Evolutionary conservation across 179 eudicot genomes (phyloP), one percentile per base, ranked within the genome.

Genomic region (Monotropa hypopitys): DNA sequence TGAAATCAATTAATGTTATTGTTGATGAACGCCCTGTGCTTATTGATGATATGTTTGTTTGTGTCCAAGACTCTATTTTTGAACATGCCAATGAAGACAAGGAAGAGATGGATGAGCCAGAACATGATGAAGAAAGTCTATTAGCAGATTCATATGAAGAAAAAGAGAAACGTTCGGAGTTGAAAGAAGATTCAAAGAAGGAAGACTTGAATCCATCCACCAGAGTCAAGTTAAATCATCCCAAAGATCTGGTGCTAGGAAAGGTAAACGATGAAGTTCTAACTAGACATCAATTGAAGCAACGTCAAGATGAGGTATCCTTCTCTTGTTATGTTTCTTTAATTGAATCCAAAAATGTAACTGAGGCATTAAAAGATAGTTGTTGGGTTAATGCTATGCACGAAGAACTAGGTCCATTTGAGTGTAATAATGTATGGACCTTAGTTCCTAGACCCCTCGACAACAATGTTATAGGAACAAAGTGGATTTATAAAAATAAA

Each of bases 401-500:
- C 20, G 26, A 67, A 0, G 47, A 67, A n/a, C 2, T 67, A 0
- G 13, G 7, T 6, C 72, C 38, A 38, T 67, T 67, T 7, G 49
- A 16, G 0, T 8, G 13, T 0, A 35, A 67, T 10, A 5, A 35
- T 7, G 45, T 40, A 20, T 67, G 49, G 28, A 5, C 1, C 3
- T n/a, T 35, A 3, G 47, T 67, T 3, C 47, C 45, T 8, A n/a
- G 12, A 18, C 72, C 47, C 18, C 8, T 0, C 18, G 7, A 35
- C 0, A 35, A 5, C 1, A 67, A 35, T 7, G 5, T 40, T 11
- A 35, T 35, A 6, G 47, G 47, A 3, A 67, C 47, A 3, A 67
- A 67, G 20, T 67, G 72, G 72, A 67, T 67, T 0, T 67, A 38
- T 20, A 38, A 67, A 67, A 67, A 67, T 67, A 67, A 38, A n/a